Base-by-base conservation (phyloP, 495 filamentous ascomycete genomes). In the Neurospora hispaniola region DNA sequence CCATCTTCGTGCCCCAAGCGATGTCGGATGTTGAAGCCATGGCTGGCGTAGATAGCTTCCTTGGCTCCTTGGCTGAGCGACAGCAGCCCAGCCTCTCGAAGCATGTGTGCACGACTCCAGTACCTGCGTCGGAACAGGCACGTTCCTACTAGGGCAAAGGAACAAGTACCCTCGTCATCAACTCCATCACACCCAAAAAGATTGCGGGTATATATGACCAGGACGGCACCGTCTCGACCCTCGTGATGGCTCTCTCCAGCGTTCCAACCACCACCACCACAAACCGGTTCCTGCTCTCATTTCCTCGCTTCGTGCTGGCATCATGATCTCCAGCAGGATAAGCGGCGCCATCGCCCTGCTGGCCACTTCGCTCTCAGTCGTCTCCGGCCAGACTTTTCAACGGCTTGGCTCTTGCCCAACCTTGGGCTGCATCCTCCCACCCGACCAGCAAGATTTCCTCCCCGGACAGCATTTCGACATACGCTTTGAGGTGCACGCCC, bases 381-480 rank as follows among this genome's bases (percentile, higher is more conserved):
- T 77, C 40, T 78, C 83, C 31, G 90, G 86, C 42, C 91, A 93
- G 81, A 91, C 90, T 20, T 91, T 87, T 79, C 90, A 90, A 80
- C 82, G 91, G 69, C 84, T 93, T 23, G 90, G 91, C 70, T 86
- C 86, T 23, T 93, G 91, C 76, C 91, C 90, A 5, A 85, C 85
- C 12, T 82, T 93, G n/a, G 91, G 91, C 72, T 93, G 91, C 76
- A 84, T 93, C 70, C 86, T 93, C 41, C 91, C 91, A 16, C 91
- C 91, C 0, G 91, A 93, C 76, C 90, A 92, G 85, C 88, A 87
- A 43, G 91, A 93, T 75, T 93, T 93, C 83, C 84, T 93, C 0
- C 85, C 91, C 3, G 91, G 91, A 38, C 90, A 92, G 78, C 88
- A 86, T 76, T 93, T 93, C 76, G 91, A 93, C 79, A 88, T 93